phyloP scores from a whole-genome alignment of 495 filamentous ascomycete genomes.

The Penicillium diatomitis region DNA sequence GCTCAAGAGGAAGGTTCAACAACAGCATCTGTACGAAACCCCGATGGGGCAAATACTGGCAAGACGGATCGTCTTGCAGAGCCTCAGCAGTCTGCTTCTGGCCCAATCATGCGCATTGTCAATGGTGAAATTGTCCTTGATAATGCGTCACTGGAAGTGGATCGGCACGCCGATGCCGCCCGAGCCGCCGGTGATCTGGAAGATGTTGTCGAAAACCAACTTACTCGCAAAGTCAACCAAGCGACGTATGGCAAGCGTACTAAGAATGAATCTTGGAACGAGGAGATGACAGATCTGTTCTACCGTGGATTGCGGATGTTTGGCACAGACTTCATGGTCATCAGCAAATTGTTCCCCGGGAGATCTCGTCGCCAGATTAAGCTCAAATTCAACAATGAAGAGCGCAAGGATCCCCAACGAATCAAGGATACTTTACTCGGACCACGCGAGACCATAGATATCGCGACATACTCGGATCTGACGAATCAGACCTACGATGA shows the following conservation, averaged over 20 bases:
- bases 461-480: conserved; percentile 56
- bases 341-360: conserved; percentile 71
- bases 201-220: conserved; percentile 66
- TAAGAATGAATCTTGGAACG: conserved; percentile 66
- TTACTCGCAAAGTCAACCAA: conserved; percentile 68
- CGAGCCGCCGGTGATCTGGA: conserved; percentile 49
- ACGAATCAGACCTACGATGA: conserved; percentile 47
- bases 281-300: conserved; percentile 70
- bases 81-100: conserved; percentile 20
- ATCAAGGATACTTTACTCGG: conserved; percentile 61
- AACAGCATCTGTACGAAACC: conserved; percentile 20
- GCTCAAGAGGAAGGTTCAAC: conserved; percentile 28
- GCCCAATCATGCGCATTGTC: conserved; percentile 59
- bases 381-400: conserved; percentile 87
- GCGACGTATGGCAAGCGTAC: conserved; percentile 62
- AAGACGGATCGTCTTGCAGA: conserved; percentile 12
- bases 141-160: conserved; percentile 63
- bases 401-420: conserved; percentile 58
- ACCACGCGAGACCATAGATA: conserved; percentile 49
- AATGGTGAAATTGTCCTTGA: conserved; percentile 81
- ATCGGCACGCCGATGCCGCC: conserved; percentile 62
- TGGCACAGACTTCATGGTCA: conserved; percentile 88
- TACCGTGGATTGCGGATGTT: conserved; percentile 78
- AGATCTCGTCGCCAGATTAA: conserved; percentile 74
- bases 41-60: conserved; percentile 16